Evolutionary conservation across 176 grass and related monocot genomes (phyloP).

Genomic region (Metroxylon sagu): DNA sequence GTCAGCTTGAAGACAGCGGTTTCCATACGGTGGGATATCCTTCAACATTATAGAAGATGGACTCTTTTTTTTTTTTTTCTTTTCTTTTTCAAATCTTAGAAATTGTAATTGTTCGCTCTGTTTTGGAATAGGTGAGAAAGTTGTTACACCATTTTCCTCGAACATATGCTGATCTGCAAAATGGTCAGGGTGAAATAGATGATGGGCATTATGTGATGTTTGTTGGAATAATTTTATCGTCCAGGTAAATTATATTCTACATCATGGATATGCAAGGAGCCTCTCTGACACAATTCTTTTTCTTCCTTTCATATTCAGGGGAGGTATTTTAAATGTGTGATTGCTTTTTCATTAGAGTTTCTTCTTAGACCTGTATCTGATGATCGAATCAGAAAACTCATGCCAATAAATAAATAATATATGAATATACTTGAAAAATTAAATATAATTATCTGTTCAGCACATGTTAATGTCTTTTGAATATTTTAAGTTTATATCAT

Average conservation of each 20-base stretch:
- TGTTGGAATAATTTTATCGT: constrained; percentile 63
- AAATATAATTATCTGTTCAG: no score
- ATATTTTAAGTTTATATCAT: no score
- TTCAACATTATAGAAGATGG: neutral
- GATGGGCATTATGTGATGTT: constrained; percentile 87
- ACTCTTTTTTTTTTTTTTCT: constrained; percentile 17
- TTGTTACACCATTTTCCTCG: constrained; percentile 94
- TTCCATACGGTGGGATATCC: constrained; percentile 62
- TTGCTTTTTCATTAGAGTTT: no score
- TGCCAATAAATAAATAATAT: no score
- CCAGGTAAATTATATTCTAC: constrained; percentile 52
- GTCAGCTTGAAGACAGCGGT: constrained; percentile 59
- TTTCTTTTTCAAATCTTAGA: constrained; percentile 12
- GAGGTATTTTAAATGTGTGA: no score
- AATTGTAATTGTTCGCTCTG: neutral
- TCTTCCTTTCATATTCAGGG: neutral
- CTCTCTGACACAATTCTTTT: neutral
- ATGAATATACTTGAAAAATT: no score
- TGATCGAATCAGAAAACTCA: no score
- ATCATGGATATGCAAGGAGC: constrained; percentile 11
- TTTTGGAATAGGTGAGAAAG: constrained; percentile 65
- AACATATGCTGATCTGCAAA: constrained; percentile 77
- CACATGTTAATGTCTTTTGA: no score
- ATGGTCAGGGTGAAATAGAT: constrained; percentile 61
- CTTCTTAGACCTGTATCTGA: no score